Evolutionary conservation across 495 filamentous ascomycete genomes (phyloP), one percentile per base, ranked within the genome.

Genomic region (Penicillium turbatum): DNA sequence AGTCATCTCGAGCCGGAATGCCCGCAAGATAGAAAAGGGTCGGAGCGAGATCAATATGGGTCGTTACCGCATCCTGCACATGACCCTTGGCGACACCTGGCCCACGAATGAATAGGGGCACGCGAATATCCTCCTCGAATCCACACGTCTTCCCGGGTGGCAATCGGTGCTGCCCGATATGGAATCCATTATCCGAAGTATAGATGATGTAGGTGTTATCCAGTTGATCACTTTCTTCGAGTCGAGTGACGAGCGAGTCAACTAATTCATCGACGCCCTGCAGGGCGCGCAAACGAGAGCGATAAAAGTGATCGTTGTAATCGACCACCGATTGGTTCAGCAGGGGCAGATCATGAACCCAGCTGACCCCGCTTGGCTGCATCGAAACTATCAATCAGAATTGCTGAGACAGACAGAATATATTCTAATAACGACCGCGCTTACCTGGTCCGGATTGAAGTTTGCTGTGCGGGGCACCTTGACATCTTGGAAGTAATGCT

Each of bases 141-240:
- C 84, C 84, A 49, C 81, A 85, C 30, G 82, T 77, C 67, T 90
- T 90, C 2, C 86, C 87, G 2, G 86, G 85, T 10, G 82, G 82
- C 29, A 89, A 59, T 5, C 87, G 77, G 61, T 90, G 86, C 55
- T 89, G 86, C 21, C 85, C 81, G 47, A 89, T 86, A 55, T 89
- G 85, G 64, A 84, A 89, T 0, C 87, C 86, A 56, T 90, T 89
- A 57, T 89, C 87, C 0, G 81, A 84, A 1, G 85, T 85, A 62
- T 86, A 89, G 45, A 90, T 75, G 40, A 90, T 77, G 53, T 83
- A 89, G 0, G 86, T 89, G 54, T 87, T 81, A 10, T 87, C 82
- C 7, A 87, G 64, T 29, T 85, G 56, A 13, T 67, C 74, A 21
- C 76, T 65, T 2, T 70, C 60, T 12, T 80, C 76, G 0, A 90